A percentile compares a stretch with the other conserved stretches of the same genome.
Conservation (phyloP, 441 rosid genomes). For the Bruguiera hainesii region DNA sequence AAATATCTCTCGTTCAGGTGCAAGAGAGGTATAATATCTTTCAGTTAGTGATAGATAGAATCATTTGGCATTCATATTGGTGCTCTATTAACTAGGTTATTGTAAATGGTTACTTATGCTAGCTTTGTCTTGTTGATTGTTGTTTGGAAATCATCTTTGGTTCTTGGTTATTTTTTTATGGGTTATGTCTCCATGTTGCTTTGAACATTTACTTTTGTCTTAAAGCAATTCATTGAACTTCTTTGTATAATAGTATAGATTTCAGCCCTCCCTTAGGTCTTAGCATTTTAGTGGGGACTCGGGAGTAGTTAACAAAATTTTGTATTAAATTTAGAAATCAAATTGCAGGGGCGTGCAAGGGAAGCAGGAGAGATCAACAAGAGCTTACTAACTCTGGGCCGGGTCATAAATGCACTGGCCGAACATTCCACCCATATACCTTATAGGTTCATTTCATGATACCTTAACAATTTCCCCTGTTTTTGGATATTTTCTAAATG, state of each 20-base stretch:
- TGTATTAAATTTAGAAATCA: slow-evolving; percentile 10
- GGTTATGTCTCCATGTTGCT: too few species aligned
- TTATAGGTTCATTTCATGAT: slow-evolving; percentile 48
- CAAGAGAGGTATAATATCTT: slow-evolving; percentile 53
- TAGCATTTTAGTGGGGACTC: not conserved
- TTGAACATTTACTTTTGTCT: too few species aligned
- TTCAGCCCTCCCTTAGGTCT: not conserved
- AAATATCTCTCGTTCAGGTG: slow-evolving; percentile 84
- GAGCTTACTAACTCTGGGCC: slow-evolving; percentile 91
- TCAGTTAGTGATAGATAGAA: too few species aligned
- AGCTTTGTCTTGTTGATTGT: too few species aligned
- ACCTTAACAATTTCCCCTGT: not conserved
- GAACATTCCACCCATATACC: slow-evolving; percentile 96
- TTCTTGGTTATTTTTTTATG: too few species aligned
- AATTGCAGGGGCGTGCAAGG: slow-evolving; percentile 79
- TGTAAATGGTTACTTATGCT: too few species aligned
- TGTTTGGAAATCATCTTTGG: too few species aligned
- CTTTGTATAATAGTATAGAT: not conserved
- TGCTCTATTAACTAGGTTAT: too few species aligned
- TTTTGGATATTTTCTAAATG: slow-evolving; percentile 1
- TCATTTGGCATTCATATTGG: too few species aligned
- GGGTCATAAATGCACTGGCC: slow-evolving; percentile 94
- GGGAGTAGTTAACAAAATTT: not conserved
- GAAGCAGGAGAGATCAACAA: slow-evolving; percentile 98
- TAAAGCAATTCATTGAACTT: too few species aligned